Percentiles rank a stretch among this genome's conserved stretches.
These are phyloP conservation scores for Phialemoniopsis sp. DNA, from an alignment of 2,329 filamentous ascomycete species.

Conservation along the genomic window DNA sequence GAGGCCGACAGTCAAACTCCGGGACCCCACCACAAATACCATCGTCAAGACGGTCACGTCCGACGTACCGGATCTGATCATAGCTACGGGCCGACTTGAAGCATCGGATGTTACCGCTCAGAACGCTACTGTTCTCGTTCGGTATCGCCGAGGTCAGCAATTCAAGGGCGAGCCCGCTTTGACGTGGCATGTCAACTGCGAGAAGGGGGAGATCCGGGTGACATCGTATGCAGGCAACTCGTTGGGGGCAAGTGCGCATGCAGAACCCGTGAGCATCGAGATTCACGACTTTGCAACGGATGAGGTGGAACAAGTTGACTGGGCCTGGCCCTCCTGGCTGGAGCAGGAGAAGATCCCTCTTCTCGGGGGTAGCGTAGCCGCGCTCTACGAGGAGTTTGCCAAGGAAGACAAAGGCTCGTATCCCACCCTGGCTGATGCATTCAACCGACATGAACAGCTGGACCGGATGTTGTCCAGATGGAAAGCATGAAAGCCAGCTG, in stretches of 20 bases:
- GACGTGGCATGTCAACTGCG: conserved; percentile 46
- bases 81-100: conserved; percentile 3
- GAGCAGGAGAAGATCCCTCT: conserved; percentile 37
- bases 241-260: conserved; percentile 20
- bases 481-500: too few species aligned
- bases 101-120: neutral
- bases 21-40: conserved; percentile 12
- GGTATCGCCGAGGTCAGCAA: conserved; percentile 40
- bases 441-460: conserved; percentile 42
- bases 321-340: conserved; percentile 42
- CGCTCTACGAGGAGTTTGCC: conserved; percentile 53
- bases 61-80: conserved; percentile 22
- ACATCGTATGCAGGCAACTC: conserved; percentile 18
- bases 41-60: conserved; percentile 9
- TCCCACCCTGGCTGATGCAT: conserved; percentile 34
- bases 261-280: conserved; percentile 37
- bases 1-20: conserved; percentile 30
- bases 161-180: conserved; percentile 42
- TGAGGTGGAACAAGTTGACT: conserved; percentile 34
- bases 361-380: conserved; percentile 43
- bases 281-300: conserved; percentile 45
- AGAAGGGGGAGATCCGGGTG: conserved; percentile 44
- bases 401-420: conserved; percentile 17
- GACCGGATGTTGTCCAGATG: conserved; percentile 13
- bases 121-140: conserved; percentile 34